phyloP scores from a whole-genome alignment of 192 early-diverging fungal genomes.

The Entomortierella beljakovae region DNA sequence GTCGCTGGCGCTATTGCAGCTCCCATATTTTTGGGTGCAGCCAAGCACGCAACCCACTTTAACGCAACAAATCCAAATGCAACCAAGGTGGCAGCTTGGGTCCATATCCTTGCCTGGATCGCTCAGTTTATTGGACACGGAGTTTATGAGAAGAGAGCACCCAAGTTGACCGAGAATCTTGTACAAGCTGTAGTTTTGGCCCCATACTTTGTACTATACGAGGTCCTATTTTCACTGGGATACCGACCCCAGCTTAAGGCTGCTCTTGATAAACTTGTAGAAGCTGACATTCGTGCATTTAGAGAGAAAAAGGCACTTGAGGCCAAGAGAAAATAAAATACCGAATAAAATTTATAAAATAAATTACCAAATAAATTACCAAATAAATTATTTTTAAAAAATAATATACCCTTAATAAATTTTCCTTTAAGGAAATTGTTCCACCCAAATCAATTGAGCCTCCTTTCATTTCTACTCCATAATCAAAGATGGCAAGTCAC shows the following conservation, averaged over 20 bases:
- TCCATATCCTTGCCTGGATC: constrained; percentile 81
- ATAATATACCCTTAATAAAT: too few relatives aligned
- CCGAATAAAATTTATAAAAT: too few relatives aligned
- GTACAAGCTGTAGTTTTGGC: constrained; percentile 88
- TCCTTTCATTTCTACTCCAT: constrained; percentile 45
- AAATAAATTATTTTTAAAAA: too few relatives aligned
- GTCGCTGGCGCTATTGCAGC: constrained; percentile 61
- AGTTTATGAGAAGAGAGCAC: constrained; percentile 81
- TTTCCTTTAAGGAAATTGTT: too few relatives aligned
- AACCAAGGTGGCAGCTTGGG: constrained; percentile 56
- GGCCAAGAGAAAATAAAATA: too few relatives aligned
- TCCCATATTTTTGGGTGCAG: constrained; percentile 66
- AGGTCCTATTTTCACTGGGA: constrained; percentile 81
- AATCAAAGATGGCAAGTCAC: constrained; percentile 40
- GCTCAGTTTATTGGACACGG: constrained; percentile 89
- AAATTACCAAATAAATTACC: too few relatives aligned
- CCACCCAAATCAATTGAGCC: constrained; percentile 4
- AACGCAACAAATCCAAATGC: constrained; percentile 54
- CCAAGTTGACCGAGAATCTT: constrained; percentile 85
- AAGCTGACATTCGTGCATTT: constrained; percentile 61
- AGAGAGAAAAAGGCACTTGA: constrained; percentile 28
- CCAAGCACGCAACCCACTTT: constrained; percentile 71
- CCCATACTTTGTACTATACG: constrained; percentile 88
- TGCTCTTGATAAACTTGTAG: constrained; percentile 66
- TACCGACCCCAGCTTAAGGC: constrained; percentile 73